Evolutionary conservation across 2,329 filamentous ascomycete genomes (phyloP).

Genomic region (Apiospora rasikravindrae): DNA sequence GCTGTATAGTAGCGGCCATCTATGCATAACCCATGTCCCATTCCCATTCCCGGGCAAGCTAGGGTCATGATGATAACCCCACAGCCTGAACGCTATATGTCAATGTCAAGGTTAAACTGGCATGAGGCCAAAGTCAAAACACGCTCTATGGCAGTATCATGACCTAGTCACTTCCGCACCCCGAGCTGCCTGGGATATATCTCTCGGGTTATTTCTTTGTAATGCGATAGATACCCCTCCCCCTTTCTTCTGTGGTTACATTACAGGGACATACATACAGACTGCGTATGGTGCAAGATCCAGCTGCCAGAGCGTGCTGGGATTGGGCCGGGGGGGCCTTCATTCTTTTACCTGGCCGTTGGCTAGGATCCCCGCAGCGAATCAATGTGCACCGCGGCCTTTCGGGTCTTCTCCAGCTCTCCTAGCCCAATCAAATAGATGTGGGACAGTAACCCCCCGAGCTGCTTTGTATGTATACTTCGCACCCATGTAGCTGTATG

Average conservation of each 20-base stretch:
- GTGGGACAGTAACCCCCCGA: neutral
- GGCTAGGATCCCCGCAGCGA: neutral
- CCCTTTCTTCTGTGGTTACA: neutral
- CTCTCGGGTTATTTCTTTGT: constrained; percentile 15
- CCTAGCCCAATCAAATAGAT: neutral
- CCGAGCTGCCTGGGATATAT: neutral
- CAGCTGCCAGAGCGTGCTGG: neutral
- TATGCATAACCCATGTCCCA: neutral
- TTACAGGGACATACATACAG: neutral
- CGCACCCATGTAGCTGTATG: neutral
- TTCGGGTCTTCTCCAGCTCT: neutral
- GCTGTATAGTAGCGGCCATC: neutral
- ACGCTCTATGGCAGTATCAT: neutral
- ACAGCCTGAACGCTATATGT: neutral
- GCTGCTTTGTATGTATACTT: constrained; percentile 11
- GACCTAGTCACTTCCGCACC: neutral
- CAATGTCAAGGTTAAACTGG: neutral
- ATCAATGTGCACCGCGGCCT: neutral
- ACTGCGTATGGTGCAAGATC: neutral
- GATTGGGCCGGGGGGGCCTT: neutral
- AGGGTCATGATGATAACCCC: neutral
- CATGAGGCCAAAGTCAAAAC: neutral
- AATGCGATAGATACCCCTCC: neutral
- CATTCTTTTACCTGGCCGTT: neutral
- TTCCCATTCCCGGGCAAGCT: neutral